Evolutionary conservation across 169 alveolate species (phyloP).

Genomic region (Plasmodium adleri): DNA sequence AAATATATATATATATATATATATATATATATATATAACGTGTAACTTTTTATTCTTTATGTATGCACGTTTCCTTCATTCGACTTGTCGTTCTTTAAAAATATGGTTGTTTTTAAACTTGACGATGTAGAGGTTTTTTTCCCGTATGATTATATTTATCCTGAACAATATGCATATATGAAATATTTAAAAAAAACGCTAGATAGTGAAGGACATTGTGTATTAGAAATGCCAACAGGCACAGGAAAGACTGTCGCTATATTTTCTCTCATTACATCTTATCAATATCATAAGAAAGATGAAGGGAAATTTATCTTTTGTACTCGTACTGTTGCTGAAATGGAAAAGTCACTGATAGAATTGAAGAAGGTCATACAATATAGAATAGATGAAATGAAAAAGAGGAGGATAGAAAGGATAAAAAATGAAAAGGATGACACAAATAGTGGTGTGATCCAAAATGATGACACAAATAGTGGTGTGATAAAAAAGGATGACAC

Average conservation of each 20-base stretch:
- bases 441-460: not conserved
- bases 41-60: not conserved
- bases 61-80: too few species aligned
- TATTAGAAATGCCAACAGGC: conserved; percentile 99
- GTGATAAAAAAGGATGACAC: not conserved
- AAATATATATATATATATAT: not conserved
- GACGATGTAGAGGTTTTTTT: conserved; percentile 95
- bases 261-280: conserved; percentile 93
- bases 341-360: conserved; percentile 98
- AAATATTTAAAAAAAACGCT: conserved; percentile 90
- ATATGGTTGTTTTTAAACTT: conserved; percentile 89
- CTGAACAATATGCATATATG: conserved; percentile 96
- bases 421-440: conserved; percentile 42
- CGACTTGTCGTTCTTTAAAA: not conserved
- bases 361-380: conserved; percentile 91
- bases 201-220: conserved; percentile 96
- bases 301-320: conserved; percentile 91
- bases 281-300: conserved; percentile 91
- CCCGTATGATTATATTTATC: conserved; percentile 96
- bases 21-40: not conserved
- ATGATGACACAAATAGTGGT: conserved; percentile 3
- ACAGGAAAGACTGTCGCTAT: conserved; percentile 98
- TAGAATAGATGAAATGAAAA: conserved; percentile 72
- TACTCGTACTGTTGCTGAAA: conserved; percentile 97
- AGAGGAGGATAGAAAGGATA: conserved; percentile 77